Base-by-base conservation (phyloP, 2,329 filamentous ascomycete genomes). In the Spiromastix sp. region DNA sequence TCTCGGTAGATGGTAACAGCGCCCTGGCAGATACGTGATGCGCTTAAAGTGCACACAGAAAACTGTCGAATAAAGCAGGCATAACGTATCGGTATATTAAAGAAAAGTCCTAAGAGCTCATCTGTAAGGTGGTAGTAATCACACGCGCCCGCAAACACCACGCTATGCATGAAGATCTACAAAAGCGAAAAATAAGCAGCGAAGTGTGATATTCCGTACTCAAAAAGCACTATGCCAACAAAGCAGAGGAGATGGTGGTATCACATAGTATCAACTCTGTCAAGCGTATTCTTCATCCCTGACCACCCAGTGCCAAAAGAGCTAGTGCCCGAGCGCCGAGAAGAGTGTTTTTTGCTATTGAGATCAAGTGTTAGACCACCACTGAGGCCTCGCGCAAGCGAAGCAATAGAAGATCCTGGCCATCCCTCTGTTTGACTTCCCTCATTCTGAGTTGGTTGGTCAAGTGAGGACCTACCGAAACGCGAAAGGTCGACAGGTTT, bases 311-410 rank as follows among this genome's bases (percentile, higher is more conserved):
- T 17, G 18, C 21, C n/a, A n/a, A 24, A 24, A 7, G 21, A 24
- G 24, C 18, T 12, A 9, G 13, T 13, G 5, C 12, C 19, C 2
- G 26, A 19, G 32, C 51, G 58, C 40, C 47, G 51, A 36, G 46
- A 45, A 10, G 20, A 17, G 27, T 57, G 54, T 9, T 57, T 51
- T 37, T 50, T 56, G 5, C 42, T 34, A 27, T 49, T 50, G 32
- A 65, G 41, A 3, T 59, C 62, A 34, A 59, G 55, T 41, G 58
- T 64, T 18, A 64, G 42, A 2, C 61, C 61, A 15, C 56, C 60
- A 9, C 61, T 60, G 11, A 64, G 50, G 2, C 62, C 62, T 40
- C 58, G 46, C 3, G 59, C 59, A 34, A 66, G 52, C 12, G 59
- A 57, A 5, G 56, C 53, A 42, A 63, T 59, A 3, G 56, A 56